Evolutionary conservation across 495 filamentous ascomycete species (phyloP), one percentile per base, ranked within the genome.

Genomic region (Talaromyces thailandensis): DNA sequence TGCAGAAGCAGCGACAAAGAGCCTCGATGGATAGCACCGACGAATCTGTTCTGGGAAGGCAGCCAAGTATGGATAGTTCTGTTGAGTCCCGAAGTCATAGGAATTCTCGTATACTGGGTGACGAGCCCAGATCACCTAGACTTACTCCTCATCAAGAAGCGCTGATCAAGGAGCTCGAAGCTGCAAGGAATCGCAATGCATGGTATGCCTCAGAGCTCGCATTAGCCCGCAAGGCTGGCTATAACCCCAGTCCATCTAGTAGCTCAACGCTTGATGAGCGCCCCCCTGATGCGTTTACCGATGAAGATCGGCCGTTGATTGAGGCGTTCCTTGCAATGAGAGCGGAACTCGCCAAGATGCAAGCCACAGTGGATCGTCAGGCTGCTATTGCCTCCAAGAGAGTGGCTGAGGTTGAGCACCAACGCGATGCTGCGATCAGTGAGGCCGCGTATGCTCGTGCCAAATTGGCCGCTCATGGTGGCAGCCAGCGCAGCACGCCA

Each of bases 181-280:
- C 84, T 4, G 79, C 86, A 9, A 91, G 88, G 69, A 90, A 86
- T 65, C 86, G 88, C 25, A 98, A 96, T 71, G 92, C 93, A 1
- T 99, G 94, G 94, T 97, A 94, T 74, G 92, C 92, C 6, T 96
- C 93, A 2, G 94, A 99, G 72, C 76, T 99, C 29, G 90, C 94
- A 16, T 73, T 98, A 61, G 94, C 94, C 3, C 84, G 87, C 53
- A 93, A 95, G 73, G 86, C 89, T 9, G 94, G 94, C 7, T 98
- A 97, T 69, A 80, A 83, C 8, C 85, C 89, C 14, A 91, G 85
- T 66, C 71, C 87, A 1, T 86, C 89, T 12, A 82, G 85, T 52
- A 91, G 81, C 67, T 87, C 91, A 25, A 80, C 84, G 1, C 76
- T 96, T 48, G 93, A 98, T 63, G 86, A 89, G 62, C 84, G 86